A percentile compares a stretch with the other conserved stretches of the same genome.
Evolutionary conservation across 2,329 filamentous ascomycete genomes (phyloP).

Genomic region (Akanthomyces uredinophilus): DNA sequence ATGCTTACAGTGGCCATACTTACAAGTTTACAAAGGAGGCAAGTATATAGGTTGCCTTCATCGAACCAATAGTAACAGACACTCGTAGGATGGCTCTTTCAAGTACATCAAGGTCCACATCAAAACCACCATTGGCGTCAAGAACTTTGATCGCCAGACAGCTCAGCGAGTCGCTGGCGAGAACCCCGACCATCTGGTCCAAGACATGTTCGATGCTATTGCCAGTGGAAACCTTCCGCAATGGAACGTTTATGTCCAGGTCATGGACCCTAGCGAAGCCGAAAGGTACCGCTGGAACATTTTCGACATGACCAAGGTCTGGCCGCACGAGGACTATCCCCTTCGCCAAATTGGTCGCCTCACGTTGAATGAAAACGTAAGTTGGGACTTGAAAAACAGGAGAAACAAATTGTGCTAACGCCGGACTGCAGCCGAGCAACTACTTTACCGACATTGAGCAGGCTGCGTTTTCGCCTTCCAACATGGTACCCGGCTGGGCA

Average conservation of each 20-base stretch:
- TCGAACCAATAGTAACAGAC: no score
- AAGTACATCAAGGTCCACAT: conserved; percentile 48
- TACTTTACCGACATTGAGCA: conserved; percentile 69
- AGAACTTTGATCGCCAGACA: conserved; percentile 38
- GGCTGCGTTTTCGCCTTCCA: conserved; percentile 59
- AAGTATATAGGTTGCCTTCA: neutral
- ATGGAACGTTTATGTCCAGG: conserved; percentile 62
- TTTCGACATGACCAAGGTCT: conserved; percentile 66
- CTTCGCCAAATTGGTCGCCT: conserved; percentile 56
- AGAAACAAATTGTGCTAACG: no score
- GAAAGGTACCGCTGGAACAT: conserved; percentile 55
- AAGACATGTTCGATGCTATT: conserved; percentile 22
- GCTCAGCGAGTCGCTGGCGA: conserved; percentile 31
- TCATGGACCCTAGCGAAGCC: conserved; percentile 56
- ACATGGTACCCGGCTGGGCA: conserved; percentile 58
- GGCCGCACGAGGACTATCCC: conserved; percentile 60
- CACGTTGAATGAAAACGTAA: conserved; percentile 56
- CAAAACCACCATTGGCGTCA: conserved; percentile 41
- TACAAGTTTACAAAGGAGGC: conserved; percentile 21
- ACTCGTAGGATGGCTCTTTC: conserved; percentile 37
- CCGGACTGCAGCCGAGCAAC: conserved; percentile 26
- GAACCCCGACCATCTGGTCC: conserved; percentile 46
- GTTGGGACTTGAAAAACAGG: no score
- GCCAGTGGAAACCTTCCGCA: conserved; percentile 43
- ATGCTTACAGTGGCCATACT: conserved; percentile 44